Evolutionary conservation across 768 basidiomycete species (phyloP).

Genomic region (Gymnopilus junonius): DNA sequence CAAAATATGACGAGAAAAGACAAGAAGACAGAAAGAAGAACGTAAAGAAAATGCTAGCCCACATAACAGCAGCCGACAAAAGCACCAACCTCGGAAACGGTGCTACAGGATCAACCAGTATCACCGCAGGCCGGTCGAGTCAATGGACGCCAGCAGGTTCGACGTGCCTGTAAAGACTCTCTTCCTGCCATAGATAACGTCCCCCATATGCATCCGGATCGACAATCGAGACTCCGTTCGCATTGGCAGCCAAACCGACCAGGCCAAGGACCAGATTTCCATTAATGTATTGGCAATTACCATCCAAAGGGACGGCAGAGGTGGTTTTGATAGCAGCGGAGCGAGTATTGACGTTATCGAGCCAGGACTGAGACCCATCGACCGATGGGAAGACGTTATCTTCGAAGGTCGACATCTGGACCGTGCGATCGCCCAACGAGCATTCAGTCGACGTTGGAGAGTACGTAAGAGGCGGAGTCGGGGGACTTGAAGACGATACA

Average conservation of each 20-base stretch:
- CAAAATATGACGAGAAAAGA: constrained; percentile 18
- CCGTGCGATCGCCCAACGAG: constrained; percentile 54
- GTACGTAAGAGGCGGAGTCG: constrained; percentile 60
- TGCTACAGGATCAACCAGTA: background rate
- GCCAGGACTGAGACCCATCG: constrained; percentile 13
- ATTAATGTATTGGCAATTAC: background rate
- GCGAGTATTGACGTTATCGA: background rate
- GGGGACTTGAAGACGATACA: constrained; percentile 43
- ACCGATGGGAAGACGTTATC: constrained; percentile 31
- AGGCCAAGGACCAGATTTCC: background rate
- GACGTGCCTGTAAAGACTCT: constrained; percentile 12
- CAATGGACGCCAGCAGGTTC: constrained; percentile 18
- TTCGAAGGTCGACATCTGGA: constrained; percentile 61
- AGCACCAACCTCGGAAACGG: background rate
- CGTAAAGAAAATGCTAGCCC: constrained; percentile 12
- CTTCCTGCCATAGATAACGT: constrained; percentile 22
- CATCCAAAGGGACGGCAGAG: background rate
- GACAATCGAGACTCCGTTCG: constrained; percentile 1
- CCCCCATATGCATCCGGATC: constrained; percentile 8
- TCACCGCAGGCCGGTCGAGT: background rate
- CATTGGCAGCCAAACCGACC: background rate
- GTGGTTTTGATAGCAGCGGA: background rate
- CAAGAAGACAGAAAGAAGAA: constrained; percentile 25
- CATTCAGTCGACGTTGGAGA: constrained; percentile 67
- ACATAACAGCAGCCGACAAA: background rate